These are phyloP conservation scores for Serendipita sp. DNA, from an alignment of 768 basidiomycete genomes.

Conservation along the genomic window DNA sequence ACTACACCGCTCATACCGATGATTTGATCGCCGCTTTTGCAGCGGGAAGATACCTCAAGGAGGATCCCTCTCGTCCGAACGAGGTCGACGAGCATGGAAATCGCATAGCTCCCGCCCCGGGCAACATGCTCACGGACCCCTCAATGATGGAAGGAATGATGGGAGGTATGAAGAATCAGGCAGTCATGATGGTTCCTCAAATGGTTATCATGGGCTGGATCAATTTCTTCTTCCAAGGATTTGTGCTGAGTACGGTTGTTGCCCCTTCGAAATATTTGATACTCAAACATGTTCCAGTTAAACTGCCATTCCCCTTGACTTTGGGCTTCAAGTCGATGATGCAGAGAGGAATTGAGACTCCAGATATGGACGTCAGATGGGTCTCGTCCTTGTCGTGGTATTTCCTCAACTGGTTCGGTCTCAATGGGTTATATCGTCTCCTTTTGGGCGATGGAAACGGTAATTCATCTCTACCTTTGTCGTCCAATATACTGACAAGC, in stretches of 20 bases:
- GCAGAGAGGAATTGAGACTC: constrained; percentile 86
- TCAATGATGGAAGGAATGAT: constrained; percentile 96
- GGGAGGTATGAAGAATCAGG: constrained; percentile 97
- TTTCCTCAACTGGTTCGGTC: constrained; percentile 95
- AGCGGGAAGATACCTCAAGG: constrained; percentile 52
- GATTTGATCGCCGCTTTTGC: constrained; percentile 56
- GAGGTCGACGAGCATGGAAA: constrained; percentile 26
- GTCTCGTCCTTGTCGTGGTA: constrained; percentile 99
- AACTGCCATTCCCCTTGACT: constrained; percentile 91
- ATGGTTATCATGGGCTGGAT: constrained; percentile 99
- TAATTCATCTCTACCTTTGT: constrained; percentile 23
- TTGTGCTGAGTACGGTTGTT: constrained; percentile 66
- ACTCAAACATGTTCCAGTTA: constrained; percentile 38
- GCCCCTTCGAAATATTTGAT: not conserved
- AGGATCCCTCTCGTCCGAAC: constrained; percentile 40
- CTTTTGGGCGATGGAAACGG: constrained; percentile 83
- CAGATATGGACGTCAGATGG: constrained; percentile 97
- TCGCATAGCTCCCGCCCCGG: constrained; percentile 43
- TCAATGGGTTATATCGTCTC: constrained; percentile 89
- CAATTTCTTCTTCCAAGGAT: constrained; percentile 98
- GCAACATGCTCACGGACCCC: constrained; percentile 50
- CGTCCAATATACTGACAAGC: constrained; percentile 7
- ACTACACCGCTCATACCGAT: constrained; percentile 60
- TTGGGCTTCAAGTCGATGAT: constrained; percentile 97
- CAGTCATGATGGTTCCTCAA: constrained; percentile 97